These are phyloP conservation scores for Crithidia mellificae DNA, from an alignment of 208 protist species.

Conservation along the genomic window DNA sequence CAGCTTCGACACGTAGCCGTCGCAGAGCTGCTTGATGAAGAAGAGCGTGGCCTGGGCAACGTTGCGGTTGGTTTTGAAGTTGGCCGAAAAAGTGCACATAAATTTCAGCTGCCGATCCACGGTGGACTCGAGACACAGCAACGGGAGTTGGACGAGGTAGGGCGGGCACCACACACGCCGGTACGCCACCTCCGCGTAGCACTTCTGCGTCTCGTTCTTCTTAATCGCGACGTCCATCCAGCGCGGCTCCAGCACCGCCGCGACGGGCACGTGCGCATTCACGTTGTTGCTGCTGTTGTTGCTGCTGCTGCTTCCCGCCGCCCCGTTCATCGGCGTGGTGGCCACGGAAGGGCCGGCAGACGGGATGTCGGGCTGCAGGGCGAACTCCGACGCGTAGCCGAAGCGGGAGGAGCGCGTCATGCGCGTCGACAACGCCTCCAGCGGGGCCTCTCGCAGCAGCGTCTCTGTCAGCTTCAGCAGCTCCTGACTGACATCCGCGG, in stretches of 20 bases:
- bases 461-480: slow-evolving; percentile 27
- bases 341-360: not conserved
- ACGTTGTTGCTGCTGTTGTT: slow-evolving; percentile 2
- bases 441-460: slow-evolving; percentile 28
- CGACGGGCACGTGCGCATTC: slow-evolving; percentile 7
- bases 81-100: slow-evolving; percentile 70
- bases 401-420: slow-evolving; percentile 17
- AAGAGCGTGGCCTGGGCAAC: slow-evolving; percentile 73
- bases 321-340: not conserved
- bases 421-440: slow-evolving; percentile 15
- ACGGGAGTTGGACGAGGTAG: slow-evolving; percentile 76
- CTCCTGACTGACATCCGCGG: slow-evolving; percentile 31
- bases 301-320: not conserved
- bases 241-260: slow-evolving; percentile 8
- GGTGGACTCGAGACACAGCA: slow-evolving; percentile 63
- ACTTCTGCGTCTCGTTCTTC: slow-evolving; percentile 33
- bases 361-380: slow-evolving; percentile 22
- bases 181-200: slow-evolving; percentile 30
- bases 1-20: slow-evolving; percentile 82
- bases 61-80: slow-evolving; percentile 63
- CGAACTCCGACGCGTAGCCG: slow-evolving; percentile 34
- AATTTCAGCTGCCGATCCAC: slow-evolving; percentile 68
- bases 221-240: slow-evolving; percentile 28
- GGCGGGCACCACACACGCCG: slow-evolving; percentile 38
- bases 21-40: slow-evolving; percentile 85